Percentiles rank a stretch among this genome's conserved stretches.
Evolutionary conservation across 2,329 filamentous ascomycete species (phyloP).

Genomic region (Fusarium tuaranense): DNA sequence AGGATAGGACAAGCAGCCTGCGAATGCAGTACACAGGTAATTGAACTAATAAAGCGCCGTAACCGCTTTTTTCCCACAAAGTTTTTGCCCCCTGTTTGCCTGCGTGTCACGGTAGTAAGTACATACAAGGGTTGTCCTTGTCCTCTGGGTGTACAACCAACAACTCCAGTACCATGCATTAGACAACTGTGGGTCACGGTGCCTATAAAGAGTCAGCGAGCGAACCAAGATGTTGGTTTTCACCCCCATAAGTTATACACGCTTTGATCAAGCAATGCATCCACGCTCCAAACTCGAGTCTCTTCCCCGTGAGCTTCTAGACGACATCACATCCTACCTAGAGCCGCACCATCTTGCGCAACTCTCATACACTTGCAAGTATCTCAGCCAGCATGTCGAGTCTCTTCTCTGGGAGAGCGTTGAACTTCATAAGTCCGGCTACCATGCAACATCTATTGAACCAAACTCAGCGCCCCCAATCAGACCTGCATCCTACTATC

Average conservation of each 20-base stretch:
- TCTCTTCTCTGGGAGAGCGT: background rate
- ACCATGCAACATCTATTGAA: background rate
- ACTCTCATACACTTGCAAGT: background rate
- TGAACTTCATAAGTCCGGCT: background rate
- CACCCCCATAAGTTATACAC: background rate
- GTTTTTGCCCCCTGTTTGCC: background rate
- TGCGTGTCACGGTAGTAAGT: background rate
- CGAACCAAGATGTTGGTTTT: background rate
- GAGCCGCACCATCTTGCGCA: background rate
- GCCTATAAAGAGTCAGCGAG: background rate
- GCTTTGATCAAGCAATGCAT: background rate
- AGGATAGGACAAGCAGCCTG: too few species aligned
- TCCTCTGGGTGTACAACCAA: background rate
- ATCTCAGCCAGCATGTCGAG: background rate
- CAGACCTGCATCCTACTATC: background rate
- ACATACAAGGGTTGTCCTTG: background rate
- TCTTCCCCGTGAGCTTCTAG: background rate
- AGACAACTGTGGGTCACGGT: background rate
- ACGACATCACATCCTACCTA: background rate
- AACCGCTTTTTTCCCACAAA: background rate
- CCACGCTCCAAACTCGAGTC: background rate
- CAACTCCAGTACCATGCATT: background rate
- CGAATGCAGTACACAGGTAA: background rate
- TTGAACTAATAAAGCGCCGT: background rate
- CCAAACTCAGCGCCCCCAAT: background rate